Evolutionary conservation across 73 alveolate genomes (phyloP).

Genomic region (Blepharisma japonicum): DNA sequence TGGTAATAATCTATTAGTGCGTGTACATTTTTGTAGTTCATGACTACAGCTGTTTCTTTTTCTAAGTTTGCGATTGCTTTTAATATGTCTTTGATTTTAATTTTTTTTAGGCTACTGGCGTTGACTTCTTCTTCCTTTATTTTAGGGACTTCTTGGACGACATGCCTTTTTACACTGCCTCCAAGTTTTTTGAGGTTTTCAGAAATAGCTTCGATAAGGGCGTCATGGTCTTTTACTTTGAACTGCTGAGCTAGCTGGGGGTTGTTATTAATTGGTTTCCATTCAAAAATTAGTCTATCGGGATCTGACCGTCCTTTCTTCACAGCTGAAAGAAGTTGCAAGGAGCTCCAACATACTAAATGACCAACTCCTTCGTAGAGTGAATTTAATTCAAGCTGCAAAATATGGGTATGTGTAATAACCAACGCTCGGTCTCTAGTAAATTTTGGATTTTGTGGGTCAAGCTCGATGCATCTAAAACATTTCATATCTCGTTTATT

Average conservation of each 20-base stretch:
- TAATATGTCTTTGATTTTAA: constrained; percentile 52
- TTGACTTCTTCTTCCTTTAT: constrained; percentile 28
- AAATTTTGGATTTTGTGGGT: constrained; percentile 26
- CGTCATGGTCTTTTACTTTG: constrained; percentile 40
- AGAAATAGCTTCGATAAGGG: constrained; percentile 43
- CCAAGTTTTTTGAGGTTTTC: constrained; percentile 47
- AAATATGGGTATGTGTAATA: constrained; percentile 3
- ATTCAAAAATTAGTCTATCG: constrained; percentile 5
- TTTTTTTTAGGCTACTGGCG: constrained; percentile 30
- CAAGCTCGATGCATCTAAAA: constrained; percentile 3
- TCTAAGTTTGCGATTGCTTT: constrained; percentile 48
- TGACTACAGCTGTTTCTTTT: constrained; percentile 37
- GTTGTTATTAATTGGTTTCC: neutral
- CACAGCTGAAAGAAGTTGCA: neutral
- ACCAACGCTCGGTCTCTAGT: constrained; percentile 20
- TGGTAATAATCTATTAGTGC: constrained; percentile 59
- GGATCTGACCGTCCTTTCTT: neutral
- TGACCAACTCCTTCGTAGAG: neutral
- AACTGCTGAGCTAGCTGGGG: constrained; percentile 28
- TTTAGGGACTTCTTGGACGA: neutral
- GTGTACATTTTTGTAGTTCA: constrained; percentile 44
- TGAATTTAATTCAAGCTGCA: constrained; percentile 12
- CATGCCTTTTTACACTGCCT: constrained; percentile 44
- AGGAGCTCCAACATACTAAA: neutral
- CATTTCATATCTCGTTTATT: neutral